phyloP scores from a whole-genome alignment of 2,329 filamentous ascomycete genomes.

The Pseudogymnoascus sp. region DNA sequence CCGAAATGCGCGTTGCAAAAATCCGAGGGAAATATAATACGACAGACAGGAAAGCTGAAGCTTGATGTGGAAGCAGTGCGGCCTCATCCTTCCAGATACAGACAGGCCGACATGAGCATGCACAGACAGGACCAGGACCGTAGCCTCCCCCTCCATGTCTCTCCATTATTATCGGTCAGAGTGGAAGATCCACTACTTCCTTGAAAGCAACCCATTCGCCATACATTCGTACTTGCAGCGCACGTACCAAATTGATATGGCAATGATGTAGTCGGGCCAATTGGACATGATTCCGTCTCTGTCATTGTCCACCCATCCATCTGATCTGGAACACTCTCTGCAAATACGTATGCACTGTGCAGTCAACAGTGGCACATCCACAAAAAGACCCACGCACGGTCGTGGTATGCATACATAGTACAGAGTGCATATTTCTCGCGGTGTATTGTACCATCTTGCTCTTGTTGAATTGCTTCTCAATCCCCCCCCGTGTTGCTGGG shows the following conservation, averaged over 20 bases:
- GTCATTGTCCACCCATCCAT: background rate
- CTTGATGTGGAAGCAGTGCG: background rate
- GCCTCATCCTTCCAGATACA: constrained; percentile 4
- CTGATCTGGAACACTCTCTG: background rate
- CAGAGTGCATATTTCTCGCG: background rate
- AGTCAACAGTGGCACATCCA: background rate
- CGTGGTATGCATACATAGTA: background rate
- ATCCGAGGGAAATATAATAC: background rate
- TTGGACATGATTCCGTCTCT: background rate
- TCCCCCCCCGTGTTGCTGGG: background rate
- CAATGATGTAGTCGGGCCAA: background rate
- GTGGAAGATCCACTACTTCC: background rate
- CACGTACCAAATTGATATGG: background rate
- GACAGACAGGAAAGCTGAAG: background rate
- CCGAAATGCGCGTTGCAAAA: background rate
- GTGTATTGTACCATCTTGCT: background rate
- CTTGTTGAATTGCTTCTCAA: background rate
- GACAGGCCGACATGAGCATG: background rate
- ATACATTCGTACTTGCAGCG: background rate
- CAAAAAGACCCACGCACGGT: background rate
- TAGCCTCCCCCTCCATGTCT: background rate
- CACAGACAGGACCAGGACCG: background rate
- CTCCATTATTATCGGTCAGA: background rate
- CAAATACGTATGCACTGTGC: background rate
- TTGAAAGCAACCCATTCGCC: background rate